Conservation (phyloP, 2,329 filamentous ascomycete genomes). For the Hypoxylon sp. region DNA sequence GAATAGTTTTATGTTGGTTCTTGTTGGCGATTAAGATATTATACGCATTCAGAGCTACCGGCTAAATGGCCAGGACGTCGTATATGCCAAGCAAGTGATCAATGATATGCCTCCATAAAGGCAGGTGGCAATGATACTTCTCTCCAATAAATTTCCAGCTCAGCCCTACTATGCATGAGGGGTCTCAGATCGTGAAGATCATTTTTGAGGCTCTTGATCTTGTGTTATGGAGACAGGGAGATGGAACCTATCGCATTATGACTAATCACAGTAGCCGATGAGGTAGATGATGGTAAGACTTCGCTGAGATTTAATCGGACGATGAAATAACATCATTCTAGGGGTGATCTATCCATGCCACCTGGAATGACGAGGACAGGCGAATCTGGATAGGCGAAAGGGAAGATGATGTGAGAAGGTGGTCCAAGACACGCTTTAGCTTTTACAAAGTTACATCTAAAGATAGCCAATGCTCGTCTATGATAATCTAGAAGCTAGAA, state of each 20-base stretch:
- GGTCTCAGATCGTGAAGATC: constrained; percentile 26
- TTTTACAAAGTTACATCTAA: no score
- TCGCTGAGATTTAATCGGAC: no score
- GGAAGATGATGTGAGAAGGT: no score
- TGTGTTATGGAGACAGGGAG: not conserved
- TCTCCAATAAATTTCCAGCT: constrained; percentile 18
- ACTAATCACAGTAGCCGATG: no score
- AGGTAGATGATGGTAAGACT: no score
- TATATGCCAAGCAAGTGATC: constrained; percentile 8
- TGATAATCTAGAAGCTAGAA: no score
- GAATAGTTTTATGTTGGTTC: not conserved
- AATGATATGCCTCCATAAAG: constrained; percentile 2
- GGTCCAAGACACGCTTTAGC: no score
- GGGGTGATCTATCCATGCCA: no score
- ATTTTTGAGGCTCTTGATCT: constrained; percentile 16
- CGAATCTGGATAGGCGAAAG: no score
- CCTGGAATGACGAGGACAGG: no score
- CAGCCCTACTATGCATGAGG: constrained; percentile 24
- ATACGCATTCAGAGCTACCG: constrained; percentile 1
- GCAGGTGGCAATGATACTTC: constrained; percentile 8
- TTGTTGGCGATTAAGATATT: not conserved
- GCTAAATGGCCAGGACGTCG: constrained; percentile 4
- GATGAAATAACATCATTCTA: no score
- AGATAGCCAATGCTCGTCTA: no score
- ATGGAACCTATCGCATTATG: not conserved